A percentile compares a stretch with the other conserved stretches of the same genome.
Evolutionary conservation across 164 flowering plant species (phyloP).

Genomic region (Euptelea pleiosperma): DNA sequence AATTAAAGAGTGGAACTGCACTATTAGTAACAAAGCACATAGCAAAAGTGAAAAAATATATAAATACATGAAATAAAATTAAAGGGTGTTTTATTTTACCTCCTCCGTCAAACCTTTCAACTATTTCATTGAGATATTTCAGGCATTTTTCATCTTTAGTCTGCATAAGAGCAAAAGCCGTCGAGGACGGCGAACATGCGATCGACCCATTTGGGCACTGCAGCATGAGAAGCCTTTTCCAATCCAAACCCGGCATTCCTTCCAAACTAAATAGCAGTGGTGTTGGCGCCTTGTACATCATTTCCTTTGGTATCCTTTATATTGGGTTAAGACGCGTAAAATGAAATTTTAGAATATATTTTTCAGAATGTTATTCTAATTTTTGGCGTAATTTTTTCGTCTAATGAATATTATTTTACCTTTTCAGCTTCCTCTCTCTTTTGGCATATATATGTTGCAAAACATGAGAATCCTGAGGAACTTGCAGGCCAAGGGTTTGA

Average conservation of each 20-base stretch:
- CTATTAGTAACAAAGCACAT: not conserved
- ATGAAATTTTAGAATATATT: too few species aligned
- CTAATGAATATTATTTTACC: constrained; percentile 3
- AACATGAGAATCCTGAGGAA: constrained; percentile 47
- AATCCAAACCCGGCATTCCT: constrained; percentile 61
- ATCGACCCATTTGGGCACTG: constrained; percentile 79
- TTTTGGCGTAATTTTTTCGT: too few species aligned
- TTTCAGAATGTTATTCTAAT: too few species aligned
- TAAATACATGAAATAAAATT: too few species aligned
- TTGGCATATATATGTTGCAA: constrained; percentile 50
- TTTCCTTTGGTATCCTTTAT: constrained; percentile 85
- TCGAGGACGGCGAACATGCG: constrained; percentile 81
- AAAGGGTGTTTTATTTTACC: too few species aligned
- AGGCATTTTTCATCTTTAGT: too few species aligned
- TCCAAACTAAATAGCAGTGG: too few species aligned
- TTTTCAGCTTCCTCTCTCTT: constrained; percentile 21
- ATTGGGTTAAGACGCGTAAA: too few species aligned
- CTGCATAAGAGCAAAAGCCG: too few species aligned
- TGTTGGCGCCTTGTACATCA: constrained; percentile 69
- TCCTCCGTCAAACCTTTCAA: constrained; percentile 72
- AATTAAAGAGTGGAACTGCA: not conserved
- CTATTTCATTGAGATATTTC: too few species aligned
- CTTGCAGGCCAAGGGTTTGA: too few species aligned
- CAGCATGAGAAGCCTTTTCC: constrained; percentile 71
- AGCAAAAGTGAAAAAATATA: not conserved